Base-by-base conservation (phyloP, 495 filamentous ascomycete genomes). In the Talaromyces wortmannii region DNA sequence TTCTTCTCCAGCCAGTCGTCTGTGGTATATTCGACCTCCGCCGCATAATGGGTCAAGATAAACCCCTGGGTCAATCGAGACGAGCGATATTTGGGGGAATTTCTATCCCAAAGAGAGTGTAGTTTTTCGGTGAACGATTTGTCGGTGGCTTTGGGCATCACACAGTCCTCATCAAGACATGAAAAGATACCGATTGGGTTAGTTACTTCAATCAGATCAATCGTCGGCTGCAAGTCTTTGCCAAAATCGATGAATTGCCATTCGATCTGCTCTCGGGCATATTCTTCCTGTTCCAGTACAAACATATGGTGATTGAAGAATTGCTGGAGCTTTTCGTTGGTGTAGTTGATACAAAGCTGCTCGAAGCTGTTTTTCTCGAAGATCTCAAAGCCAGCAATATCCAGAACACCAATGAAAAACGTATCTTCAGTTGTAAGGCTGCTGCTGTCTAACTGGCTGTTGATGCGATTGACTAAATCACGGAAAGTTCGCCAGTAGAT, bases 251-350 rank as follows among this genome's bases (percentile, higher is more conserved):
- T 97, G 66, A 99, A 99, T 65, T 97, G 90, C 95, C 95, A 99
- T 71, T 99, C 92, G 61, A 99, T 99, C 67, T 96, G 89, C 66
- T 99, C 95, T 49, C 92, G 74, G 13, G 95, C 92, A 69, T 99
- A 99, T 68, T 99, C 95, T 65, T 99, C 95, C 65, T 99, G 95
- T 65, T 99, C 95, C 17, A 99, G 73, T 17, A 99, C 95, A 67
- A 99, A 99, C 95, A 99, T 99, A 74, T 99, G 95, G 61, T 99
- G 95, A 57, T 99, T 99, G 80, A 99, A 99, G 67, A 97, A 99
- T 60, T 99, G 95, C 66, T 99, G 95, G 6, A 99, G 83, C 68
- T 97, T 99, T 67, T 99, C 95, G 68, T 99, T 99, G 55, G 95
- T 97, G 72, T 97, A 99, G 66, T 99, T 99, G 76, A 99, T 99